These are phyloP conservation scores for Apiospora rasikravindrae DNA, from an alignment of 2,329 filamentous ascomycete species.

Conservation along the genomic window DNA sequence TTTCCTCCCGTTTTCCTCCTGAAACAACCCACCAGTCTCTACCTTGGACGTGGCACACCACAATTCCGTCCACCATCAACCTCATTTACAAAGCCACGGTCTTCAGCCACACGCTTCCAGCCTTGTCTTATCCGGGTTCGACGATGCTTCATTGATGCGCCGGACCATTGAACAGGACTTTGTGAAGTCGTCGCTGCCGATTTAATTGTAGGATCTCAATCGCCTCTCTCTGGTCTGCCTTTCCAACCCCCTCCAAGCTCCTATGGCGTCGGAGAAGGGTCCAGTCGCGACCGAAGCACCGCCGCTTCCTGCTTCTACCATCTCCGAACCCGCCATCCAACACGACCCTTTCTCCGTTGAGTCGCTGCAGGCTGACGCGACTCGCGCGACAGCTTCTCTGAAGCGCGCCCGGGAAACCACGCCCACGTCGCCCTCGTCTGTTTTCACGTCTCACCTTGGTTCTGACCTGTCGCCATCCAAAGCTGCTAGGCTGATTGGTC, in stretches of 20 bases:
- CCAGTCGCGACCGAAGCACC: constrained; percentile 58
- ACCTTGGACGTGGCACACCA: constrained; percentile 9
- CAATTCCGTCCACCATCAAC: constrained; percentile 35
- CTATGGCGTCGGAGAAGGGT: constrained; percentile 60
- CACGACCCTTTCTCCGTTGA: constrained; percentile 45
- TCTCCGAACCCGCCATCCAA: constrained; percentile 34
- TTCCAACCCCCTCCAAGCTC: constrained; percentile 27
- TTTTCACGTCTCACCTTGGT: constrained; percentile 37
- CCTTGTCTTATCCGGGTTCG: constrained; percentile 36
- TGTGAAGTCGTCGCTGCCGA: constrained; percentile 28
- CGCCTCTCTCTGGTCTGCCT: constrained; percentile 28
- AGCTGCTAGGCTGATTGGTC: constrained; percentile 53
- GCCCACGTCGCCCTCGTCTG: constrained; percentile 44
- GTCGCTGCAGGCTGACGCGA: constrained; percentile 45
- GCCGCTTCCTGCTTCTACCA: constrained; percentile 29
- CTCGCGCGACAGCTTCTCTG: constrained; percentile 44
- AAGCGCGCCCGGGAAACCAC: constrained; percentile 55
- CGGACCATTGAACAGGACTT: constrained; percentile 31
- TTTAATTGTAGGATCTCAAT: constrained; percentile 34
- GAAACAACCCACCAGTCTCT: constrained; percentile 7
- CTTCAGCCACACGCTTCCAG: constrained; percentile 42
- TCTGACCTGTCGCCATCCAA: constrained; percentile 58
- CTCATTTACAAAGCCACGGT: constrained; percentile 39
- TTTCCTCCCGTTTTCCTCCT: not conserved
- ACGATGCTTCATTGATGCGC: constrained; percentile 41